These are phyloP conservation scores for Sporothrix mexicana DNA, from an alignment of 2,329 filamentous ascomycete genomes.

Conservation along the genomic window DNA sequence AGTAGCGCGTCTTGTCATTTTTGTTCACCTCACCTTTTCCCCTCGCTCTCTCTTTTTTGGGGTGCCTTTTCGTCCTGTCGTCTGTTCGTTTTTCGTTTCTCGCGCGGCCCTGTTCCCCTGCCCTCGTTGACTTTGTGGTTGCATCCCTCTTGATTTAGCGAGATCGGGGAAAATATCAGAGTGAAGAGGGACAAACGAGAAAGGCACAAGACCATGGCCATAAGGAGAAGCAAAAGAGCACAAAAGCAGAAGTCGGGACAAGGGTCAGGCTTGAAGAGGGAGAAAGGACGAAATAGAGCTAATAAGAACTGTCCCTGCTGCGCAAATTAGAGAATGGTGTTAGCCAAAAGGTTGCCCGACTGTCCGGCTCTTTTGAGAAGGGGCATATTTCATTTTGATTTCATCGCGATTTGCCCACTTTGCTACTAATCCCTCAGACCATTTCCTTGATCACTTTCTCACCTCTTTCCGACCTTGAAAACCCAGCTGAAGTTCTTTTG, in stretches of 20 bases:
- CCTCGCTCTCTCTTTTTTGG: neutral
- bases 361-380: neutral
- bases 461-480: neutral
- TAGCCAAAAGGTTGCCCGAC: neutral
- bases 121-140: conserved; percentile 2
- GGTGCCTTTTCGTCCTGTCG: too few species aligned
- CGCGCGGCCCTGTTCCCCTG: neutral
- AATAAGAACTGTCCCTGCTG: conserved; percentile 11
- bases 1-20: neutral
- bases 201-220: neutral
- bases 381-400: neutral
- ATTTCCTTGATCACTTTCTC: neutral
- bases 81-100: neutral
- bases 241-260: neutral
- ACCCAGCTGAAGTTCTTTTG: conserved; percentile 4
- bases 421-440: neutral
- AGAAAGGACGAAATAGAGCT: conserved; percentile 10
- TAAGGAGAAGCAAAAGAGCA: neutral
- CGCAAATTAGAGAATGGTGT: conserved; percentile 5
- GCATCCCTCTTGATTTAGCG: conserved; percentile 12
- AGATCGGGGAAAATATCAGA: neutral
- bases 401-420: conserved; percentile 10
- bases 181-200: neutral
- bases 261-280: neutral
- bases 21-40: neutral